Evolutionary conservation across 305 asterid genomes (phyloP), one percentile per base, ranked within the genome.

Genomic region (Fraxinus xanthoxyloides): DNA sequence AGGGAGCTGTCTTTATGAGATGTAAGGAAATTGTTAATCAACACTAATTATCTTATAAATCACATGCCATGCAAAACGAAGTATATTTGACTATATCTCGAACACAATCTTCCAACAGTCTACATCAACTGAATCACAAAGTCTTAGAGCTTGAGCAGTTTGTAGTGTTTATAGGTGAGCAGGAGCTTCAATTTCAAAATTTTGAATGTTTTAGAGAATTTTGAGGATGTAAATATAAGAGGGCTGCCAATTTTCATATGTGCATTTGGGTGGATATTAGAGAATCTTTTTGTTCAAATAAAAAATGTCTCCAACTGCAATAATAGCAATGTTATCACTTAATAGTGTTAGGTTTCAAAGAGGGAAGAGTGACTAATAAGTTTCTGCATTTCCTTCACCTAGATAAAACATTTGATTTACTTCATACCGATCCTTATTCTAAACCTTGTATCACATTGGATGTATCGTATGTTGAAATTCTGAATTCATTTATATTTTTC

Each of bases 381-480:
- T 40, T 79, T 19, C 46, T 67, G 38, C 26, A 28, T 63, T 21
- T 23, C 72, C 65, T 63, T 26, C 51, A 21, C 48, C 80, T 40
- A 76, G 74, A 24, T 28, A 34, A 77, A 72, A 31, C 67, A 28
- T 21, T 61, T 73, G 40, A 67, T 74, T 7, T 54, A 38, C 17
- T 67, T 48, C 67, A 35, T n/a, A 77, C 31, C 10, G 23, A 12
- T n/a, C 77, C 30, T 59, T 24, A 61, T 23, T 61, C 61, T 79
- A 15, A 43, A 38, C 70, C 51, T 32, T 32, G 31, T 43, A 73
- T 61, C 6, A 4, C 10, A 43, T 5, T 67, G 80, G 77, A 48
- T 79, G 80, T 61, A 48, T 15, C 13, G 46, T 48, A 12, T 81
- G 46, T 81, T 36, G 36, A 76, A 61, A 72, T 38, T 34, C 77